Percentiles rank a stretch among this genome's conserved stretches.
phyloP scores from a whole-genome alignment of 352 stramenopile genomes.

The Phytophthora citrophthora region DNA sequence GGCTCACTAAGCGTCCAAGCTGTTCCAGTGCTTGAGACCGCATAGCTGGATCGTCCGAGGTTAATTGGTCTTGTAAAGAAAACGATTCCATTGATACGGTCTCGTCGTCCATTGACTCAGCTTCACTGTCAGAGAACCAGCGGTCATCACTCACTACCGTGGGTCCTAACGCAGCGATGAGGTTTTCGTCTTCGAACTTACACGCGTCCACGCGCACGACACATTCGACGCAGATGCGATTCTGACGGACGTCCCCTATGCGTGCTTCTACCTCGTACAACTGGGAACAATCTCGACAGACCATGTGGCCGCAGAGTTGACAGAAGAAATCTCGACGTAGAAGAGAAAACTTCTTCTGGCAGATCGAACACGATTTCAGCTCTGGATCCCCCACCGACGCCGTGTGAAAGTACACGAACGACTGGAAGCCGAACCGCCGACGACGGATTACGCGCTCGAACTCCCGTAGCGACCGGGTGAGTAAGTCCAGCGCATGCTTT shows the following conservation, averaged over 20 bases:
- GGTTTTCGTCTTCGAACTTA: conserved; percentile 57
- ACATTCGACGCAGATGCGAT: conserved; percentile 54
- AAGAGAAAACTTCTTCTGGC: conserved; percentile 47
- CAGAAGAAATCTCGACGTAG: conserved; percentile 55
- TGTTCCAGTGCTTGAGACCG: conserved; percentile 43
- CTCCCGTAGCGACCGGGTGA: conserved; percentile 51
- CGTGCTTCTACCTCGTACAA: conserved; percentile 55
- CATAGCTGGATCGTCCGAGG: conserved; percentile 38
- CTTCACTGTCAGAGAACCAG: conserved; percentile 37
- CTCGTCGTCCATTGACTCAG: conserved; percentile 24
- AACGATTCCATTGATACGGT: conserved; percentile 19
- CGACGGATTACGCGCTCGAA: conserved; percentile 66
- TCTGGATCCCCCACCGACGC: conserved; percentile 8
- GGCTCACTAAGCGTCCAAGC: conserved; percentile 42
- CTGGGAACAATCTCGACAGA: conserved; percentile 51
- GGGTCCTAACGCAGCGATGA: conserved; percentile 48
- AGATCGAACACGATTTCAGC: conserved; percentile 41
- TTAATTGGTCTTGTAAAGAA: conserved; percentile 31
- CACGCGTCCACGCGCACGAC: conserved; percentile 57
- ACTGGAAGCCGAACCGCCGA: conserved; percentile 69
- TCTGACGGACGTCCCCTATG: conserved; percentile 47
- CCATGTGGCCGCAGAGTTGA: conserved; percentile 53
- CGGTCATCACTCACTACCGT: conserved; percentile 44
- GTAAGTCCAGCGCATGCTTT: conserved; percentile 50
- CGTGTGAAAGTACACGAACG: conserved; percentile 54